phyloP scores from a whole-genome alignment of 768 basidiomycete genomes.

The Lactarius hengduanensis region DNA sequence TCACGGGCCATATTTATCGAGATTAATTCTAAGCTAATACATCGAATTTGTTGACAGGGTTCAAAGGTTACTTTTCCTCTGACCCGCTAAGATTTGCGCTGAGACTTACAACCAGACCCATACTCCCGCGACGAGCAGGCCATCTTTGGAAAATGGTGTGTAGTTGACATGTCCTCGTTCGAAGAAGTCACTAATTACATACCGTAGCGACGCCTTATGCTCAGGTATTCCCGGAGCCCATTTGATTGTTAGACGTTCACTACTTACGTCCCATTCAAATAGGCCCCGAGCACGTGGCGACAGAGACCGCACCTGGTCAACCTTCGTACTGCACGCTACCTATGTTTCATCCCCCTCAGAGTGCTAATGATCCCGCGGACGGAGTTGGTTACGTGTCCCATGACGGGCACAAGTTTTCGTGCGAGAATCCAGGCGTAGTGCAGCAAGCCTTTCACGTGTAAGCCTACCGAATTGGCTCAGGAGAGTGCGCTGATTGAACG shows the following conservation, averaged over 20 bases:
- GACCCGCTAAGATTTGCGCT: background rate
- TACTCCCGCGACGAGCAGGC: conserved; percentile 55
- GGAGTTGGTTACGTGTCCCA: conserved; percentile 49
- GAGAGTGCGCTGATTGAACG: background rate
- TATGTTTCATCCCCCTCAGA: conserved; percentile 47
- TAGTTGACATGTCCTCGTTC: background rate
- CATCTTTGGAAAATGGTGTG: conserved; percentile 55
- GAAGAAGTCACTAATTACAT: conserved; percentile 10
- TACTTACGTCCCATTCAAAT: background rate
- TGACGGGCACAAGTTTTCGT: conserved; percentile 56
- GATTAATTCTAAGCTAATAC: background rate
- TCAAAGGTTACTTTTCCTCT: conserved; percentile 43
- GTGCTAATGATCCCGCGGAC: conserved; percentile 33
- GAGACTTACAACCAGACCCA: conserved; percentile 43
- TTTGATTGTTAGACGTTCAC: no score
- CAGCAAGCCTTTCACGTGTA: conserved; percentile 62
- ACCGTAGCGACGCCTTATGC: conserved; percentile 50
- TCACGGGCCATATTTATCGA: conserved; percentile 9
- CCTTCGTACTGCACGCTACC: conserved; percentile 57
- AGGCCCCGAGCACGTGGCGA: conserved; percentile 52
- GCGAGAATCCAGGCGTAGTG: conserved; percentile 52
- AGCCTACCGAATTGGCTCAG: conserved; percentile 26
- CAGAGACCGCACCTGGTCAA: conserved; percentile 35
- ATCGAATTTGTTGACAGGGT: conserved; percentile 38
- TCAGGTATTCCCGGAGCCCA: conserved; percentile 36